Evolutionary conservation across 1,139 yeast species (phyloP), one percentile per base, ranked within the genome.

Genomic region (Pichia sp.): DNA sequence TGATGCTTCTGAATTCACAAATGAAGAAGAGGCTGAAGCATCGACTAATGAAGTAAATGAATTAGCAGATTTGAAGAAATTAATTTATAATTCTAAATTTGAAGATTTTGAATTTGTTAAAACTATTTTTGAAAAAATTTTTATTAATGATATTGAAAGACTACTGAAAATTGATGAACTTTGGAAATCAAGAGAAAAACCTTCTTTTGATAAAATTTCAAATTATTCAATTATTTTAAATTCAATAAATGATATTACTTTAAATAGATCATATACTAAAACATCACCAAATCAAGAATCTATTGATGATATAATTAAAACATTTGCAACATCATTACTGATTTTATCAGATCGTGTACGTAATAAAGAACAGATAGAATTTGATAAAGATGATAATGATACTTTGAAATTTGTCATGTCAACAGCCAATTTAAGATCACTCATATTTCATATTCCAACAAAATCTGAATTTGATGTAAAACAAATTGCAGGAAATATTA

Each of bases 401-500:
- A 86, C 97, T 0, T 72, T 94, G 50, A 77, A 83, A 56, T 94
- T 94, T 67, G 97, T 94, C 5, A 85, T 81, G 3, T 81, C 97
- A 0, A 83, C 97, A 0, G 81, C 98, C 0, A 89, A 90, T 59
- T 73, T 94, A 49, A 75, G 98, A 56, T 82, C 95, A 0, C 65
- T 63, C 42, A 75, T 88, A 1, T 94, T 92, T 62, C 72, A 75
- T 33, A 90, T 94, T 53, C 86, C 81, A 32, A 61, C 73, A 49
- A 84, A 86, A 63, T 74, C 95, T 18, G 85, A 87, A 57, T 94
- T 94, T 61, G 96, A 88, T 54, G 79, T 86, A 56, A 94, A 94
- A 65, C 81, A 94, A 63, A 89, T 90, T 58, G 98, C 98, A 0
- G 99, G 99, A 8, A 92, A 92, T 64, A 94, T 94, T 59, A 92